These are phyloP conservation scores for Jatropha multifida DNA, from an alignment of 441 rosid genomes.

Conservation along the genomic window DNA sequence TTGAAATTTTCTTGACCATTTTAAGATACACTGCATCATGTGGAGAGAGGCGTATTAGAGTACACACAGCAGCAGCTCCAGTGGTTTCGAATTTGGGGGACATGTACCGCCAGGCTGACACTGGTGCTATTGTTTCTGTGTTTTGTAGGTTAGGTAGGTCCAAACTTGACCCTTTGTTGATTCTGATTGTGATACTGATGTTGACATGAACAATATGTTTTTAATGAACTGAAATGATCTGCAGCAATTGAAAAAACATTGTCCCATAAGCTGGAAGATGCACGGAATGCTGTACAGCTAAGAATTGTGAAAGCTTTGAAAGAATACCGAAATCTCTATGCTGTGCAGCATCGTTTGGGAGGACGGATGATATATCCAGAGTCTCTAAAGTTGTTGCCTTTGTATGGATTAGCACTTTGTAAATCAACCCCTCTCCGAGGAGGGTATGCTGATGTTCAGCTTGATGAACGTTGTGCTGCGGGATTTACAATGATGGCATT, in stretches of 20 bases:
- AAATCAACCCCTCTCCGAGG: slow-evolving; percentile 83
- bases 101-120: slow-evolving; percentile 97
- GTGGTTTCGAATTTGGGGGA: slow-evolving; percentile 92
- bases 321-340: slow-evolving; percentile 85
- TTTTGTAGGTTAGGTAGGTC: slow-evolving; percentile 78
- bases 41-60: slow-evolving; percentile 99
- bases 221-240: slow-evolving; percentile 30
- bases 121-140: slow-evolving; percentile 83
- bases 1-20: slow-evolving; percentile 38
- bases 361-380: slow-evolving; percentile 94
- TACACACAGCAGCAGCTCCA: slow-evolving; percentile 93
- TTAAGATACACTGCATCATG: slow-evolving; percentile 97
- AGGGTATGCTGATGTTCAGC: slow-evolving; percentile 83
- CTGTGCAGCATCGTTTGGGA: slow-evolving; percentile 93
- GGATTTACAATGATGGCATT: slow-evolving; percentile 92
- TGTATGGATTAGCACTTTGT: slow-evolving; percentile 84
- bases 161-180: slow-evolving; percentile 19
- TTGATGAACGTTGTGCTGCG: slow-evolving; percentile 92
- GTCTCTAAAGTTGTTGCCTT: slow-evolving; percentile 72
- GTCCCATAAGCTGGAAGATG: slow-evolving; percentile 90
- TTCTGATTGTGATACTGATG: slow-evolving; percentile 22
- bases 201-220: slow-evolving; percentile 13
- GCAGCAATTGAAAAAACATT: slow-evolving; percentile 93
- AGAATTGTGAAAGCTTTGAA: slow-evolving; percentile 89
- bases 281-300: slow-evolving; percentile 67